Conservation (phyloP, 148 eudicot genomes). For the Vaccinium myrtillus region DNA sequence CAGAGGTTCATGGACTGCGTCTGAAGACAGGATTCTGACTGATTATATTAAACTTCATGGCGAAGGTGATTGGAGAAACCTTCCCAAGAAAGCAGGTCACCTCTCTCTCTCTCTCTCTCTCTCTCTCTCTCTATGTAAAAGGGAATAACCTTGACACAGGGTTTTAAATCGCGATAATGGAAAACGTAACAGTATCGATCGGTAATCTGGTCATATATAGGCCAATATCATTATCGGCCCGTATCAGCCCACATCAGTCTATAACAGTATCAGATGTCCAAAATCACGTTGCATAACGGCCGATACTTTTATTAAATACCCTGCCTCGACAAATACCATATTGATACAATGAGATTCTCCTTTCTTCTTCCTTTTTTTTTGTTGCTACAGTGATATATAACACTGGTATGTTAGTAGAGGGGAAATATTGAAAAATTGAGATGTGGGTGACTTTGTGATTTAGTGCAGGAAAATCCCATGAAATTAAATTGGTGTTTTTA, state of each 20-base stretch:
- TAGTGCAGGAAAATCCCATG: not conserved
- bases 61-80: constrained; percentile 6
- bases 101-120: constrained; percentile 11
- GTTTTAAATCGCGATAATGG: no score
- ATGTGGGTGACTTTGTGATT: not conserved
- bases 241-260: no score
- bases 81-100: constrained; percentile 7
- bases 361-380: not conserved
- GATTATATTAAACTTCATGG: constrained; percentile 9
- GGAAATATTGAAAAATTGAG: not conserved
- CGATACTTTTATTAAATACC: no score
- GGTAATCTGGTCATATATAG: no score
- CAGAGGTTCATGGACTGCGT: constrained; percentile 1
- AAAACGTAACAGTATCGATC: no score
- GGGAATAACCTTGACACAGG: not conserved
- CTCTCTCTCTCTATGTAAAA: not conserved
- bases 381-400: no score
- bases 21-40: constrained; percentile 1
- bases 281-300: no score
- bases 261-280: no score
- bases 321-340: no score
- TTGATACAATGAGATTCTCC: no score
- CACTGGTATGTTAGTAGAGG: no score
- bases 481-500: not conserved
- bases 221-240: no score